These are phyloP conservation scores for Globisporangium okanoganense DNA, from an alignment of 352 stramenopile genomes.

Conservation along the genomic window DNA sequence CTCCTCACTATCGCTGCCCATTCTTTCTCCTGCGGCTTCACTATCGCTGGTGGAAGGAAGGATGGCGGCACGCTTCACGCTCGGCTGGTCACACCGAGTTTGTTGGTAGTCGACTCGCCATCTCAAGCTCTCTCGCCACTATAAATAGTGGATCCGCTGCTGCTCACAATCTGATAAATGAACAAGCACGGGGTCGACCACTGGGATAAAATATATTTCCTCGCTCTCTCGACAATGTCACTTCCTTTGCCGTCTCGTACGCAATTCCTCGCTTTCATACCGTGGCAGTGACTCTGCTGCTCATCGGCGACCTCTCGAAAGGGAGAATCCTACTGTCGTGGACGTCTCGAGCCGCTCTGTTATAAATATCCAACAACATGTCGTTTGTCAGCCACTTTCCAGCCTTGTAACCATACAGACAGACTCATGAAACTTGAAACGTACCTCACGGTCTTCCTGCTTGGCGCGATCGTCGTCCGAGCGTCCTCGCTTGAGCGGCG, in stretches of 20 bases:
- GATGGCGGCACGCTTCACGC: background rate
- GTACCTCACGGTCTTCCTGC: constrained; percentile 28
- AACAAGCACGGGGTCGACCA: background rate
- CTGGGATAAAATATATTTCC: constrained; percentile 4
- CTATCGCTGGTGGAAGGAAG: background rate
- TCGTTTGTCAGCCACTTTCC: background rate
- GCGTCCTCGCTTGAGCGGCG: constrained; percentile 30
- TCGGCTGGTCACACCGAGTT: background rate
- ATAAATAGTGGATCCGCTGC: background rate
- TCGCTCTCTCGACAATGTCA: background rate
- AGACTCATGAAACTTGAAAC: background rate
- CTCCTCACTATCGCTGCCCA: background rate
- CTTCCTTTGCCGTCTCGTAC: background rate
- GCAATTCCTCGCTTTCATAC: background rate
- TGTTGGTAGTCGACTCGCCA: background rate
- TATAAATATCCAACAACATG: background rate
- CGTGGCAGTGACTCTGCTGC: background rate
- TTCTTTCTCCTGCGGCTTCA: background rate
- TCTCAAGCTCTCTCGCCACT: background rate
- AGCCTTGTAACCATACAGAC: background rate
- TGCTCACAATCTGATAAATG: background rate
- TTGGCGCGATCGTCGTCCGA: constrained; percentile 18
- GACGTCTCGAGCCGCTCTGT: constrained; percentile 3
- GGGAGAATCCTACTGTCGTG: background rate
- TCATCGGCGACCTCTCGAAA: background rate